Conservation (phyloP, 306 rosid species). For the Lathyrus tuberosus region DNA sequence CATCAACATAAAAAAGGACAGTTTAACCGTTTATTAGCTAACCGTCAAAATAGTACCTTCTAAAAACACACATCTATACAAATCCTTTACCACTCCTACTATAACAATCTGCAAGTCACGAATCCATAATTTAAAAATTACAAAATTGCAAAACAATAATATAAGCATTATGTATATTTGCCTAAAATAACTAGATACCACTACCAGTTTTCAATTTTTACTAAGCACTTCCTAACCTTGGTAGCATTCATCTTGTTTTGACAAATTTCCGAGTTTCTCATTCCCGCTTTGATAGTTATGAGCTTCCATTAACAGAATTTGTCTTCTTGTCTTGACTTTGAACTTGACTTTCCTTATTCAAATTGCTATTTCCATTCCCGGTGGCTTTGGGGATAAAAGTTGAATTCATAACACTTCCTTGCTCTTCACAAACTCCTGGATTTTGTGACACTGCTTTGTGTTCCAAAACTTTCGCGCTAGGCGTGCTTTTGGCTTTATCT, state of each 20-base stretch:
- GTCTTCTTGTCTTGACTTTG: slow-evolving; percentile 28
- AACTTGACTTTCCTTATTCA: slow-evolving; percentile 32
- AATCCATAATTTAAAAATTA: not conserved
- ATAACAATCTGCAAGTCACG: not conserved
- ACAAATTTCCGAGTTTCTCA: slow-evolving; percentile 39
- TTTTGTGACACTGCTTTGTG: slow-evolving; percentile 39
- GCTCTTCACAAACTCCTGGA: slow-evolving; percentile 26
- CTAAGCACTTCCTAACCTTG: slow-evolving; percentile 32
- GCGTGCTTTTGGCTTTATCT: slow-evolving; percentile 22
- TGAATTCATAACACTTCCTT: slow-evolving; percentile 29
- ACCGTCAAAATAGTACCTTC: no score
- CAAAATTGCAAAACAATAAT: not conserved
- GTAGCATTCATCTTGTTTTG: slow-evolving; percentile 36
- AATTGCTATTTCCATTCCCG: slow-evolving; percentile 39
- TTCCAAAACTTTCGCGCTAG: slow-evolving; percentile 32
- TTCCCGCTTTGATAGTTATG: slow-evolving; percentile 39
- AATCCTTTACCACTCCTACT: not conserved
- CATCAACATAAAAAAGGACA: no score
- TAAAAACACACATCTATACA: no score
- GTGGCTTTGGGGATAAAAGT: slow-evolving; percentile 18
- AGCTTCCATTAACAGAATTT: slow-evolving; percentile 34
- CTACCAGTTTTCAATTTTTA: slow-evolving; percentile 21
- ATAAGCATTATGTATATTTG: not conserved
- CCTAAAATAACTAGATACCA: slow-evolving; percentile 22
- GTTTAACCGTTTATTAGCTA: no score